phyloP scores from a whole-genome alignment of 164 flowering plant genomes.

The Pachysandra terminalis region DNA sequence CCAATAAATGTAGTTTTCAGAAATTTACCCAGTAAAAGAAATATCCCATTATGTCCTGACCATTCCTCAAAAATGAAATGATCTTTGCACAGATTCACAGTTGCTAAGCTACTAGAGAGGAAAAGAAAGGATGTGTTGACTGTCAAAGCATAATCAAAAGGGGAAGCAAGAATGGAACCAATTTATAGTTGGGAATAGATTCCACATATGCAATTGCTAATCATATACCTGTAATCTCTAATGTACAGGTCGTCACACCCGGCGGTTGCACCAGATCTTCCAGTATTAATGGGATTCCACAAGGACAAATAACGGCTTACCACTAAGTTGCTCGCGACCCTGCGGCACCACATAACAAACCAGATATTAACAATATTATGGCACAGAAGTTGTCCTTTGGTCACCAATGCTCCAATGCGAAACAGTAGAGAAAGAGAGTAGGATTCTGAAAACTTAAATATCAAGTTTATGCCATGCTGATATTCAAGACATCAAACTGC shows the following conservation, averaged over 20 bases:
- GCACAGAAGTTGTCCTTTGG: too few relatives aligned
- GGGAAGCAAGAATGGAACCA: conserved; percentile 2
- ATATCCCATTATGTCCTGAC: too few relatives aligned
- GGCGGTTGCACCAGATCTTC: background rate
- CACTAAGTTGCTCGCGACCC: conserved; percentile 49
- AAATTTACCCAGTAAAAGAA: too few relatives aligned
- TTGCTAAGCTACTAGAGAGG: background rate
- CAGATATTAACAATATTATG: background rate
- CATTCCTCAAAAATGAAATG: too few relatives aligned
- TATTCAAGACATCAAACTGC: too few relatives aligned
- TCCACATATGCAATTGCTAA: conserved; percentile 6
- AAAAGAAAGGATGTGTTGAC: background rate
- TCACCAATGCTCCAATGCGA: too few relatives aligned
- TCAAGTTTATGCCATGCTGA: too few relatives aligned
- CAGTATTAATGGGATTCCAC: conserved; percentile 34
- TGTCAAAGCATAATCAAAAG: conserved; percentile 11
- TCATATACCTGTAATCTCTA: conserved; percentile 13
- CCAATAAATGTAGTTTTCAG: too few relatives aligned
- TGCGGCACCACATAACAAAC: conserved; percentile 11
- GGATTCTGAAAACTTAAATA: too few relatives aligned
- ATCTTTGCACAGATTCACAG: conserved; percentile 8
- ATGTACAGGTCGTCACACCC: conserved; percentile 16
- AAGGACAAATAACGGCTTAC: conserved; percentile 49
- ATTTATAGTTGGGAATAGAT: conserved; percentile 3
- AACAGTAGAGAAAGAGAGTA: too few relatives aligned